Base-by-base conservation (phyloP, 2,329 filamentous ascomycete species). In the Dendrostoma leiphaemia region DNA sequence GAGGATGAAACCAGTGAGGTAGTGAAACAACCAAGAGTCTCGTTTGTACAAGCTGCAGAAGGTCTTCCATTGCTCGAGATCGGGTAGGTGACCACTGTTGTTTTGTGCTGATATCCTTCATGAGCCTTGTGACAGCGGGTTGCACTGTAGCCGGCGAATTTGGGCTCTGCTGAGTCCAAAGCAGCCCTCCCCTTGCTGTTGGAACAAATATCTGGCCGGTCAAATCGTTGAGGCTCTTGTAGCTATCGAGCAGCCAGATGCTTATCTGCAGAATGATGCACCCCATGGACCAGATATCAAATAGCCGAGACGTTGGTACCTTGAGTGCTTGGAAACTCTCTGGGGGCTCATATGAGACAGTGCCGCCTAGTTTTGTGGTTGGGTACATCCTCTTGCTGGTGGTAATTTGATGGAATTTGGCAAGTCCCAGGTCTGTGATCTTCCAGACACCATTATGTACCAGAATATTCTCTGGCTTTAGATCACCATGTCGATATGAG, bases 261-360 rank as follows among this genome's bases (percentile, higher is more conserved):
- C 63, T 19, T 1, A 62, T 63, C 46, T 69, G 67, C 1, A 70
- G 52, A 0, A 60, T 59, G 6, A 70, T 62, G 24, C 65, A 68
- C 0, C 67, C 67, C 45, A 69, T 59, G 0, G 65, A 67, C 67
- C 67, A 70, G 4, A 63, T 58, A 6, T 69, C 67, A 12, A 66
- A 69, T 0, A 54, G 54, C 0, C 65, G 31, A 7, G 31, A 10
- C 10, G 9, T 32, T 32, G 31, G 31, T 32, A 4, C 31, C 4
- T 17, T 13, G n/a, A n/a, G n/a, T 3, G n/a, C 12, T 3, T 8
- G 10, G 0, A 13, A 3, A 15, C 2, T 17, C 4, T 50, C 37
- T 1, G 37, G 48, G 6, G 48, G 48, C 19, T 44, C 28, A 21
- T 44, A 51, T 13, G 31, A 51, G 12, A 35, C 34, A 3, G 38